These are phyloP conservation scores for Botrytis pseudocinerea DNA, from an alignment of 2,329 filamentous ascomycete genomes.

Conservation along the genomic window DNA sequence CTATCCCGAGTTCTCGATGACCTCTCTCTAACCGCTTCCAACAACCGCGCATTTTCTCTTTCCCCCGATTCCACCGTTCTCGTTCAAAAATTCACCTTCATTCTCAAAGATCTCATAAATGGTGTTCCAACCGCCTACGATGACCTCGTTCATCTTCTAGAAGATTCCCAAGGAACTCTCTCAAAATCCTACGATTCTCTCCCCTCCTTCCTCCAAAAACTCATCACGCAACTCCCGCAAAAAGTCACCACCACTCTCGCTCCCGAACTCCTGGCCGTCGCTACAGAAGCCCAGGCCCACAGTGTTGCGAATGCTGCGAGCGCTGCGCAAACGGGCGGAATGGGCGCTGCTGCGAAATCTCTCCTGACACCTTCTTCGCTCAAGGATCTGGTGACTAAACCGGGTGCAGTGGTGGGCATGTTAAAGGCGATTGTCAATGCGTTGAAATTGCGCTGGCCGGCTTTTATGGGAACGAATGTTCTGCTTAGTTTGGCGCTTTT, in stretches of 20 bases:
- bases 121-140: constrained; percentile 91
- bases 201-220: constrained; percentile 77
- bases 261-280: constrained; percentile 79
- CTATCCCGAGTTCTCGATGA: constrained; percentile 78
- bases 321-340: constrained; percentile 33
- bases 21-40: constrained; percentile 78
- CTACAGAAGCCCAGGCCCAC: constrained; percentile 65
- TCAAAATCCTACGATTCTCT: constrained; percentile 64
- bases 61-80: constrained; percentile 82
- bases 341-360: constrained; percentile 62
- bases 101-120: constrained; percentile 89
- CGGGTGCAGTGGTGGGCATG: constrained; percentile 81
- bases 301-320: constrained; percentile 25
- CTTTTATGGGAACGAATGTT: constrained; percentile 87
- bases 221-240: constrained; percentile 80
- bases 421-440: constrained; percentile 89
- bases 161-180: constrained; percentile 63
- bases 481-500: constrained; percentile 88
- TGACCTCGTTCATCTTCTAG: constrained; percentile 69
- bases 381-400: constrained; percentile 78
- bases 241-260: constrained; percentile 76
- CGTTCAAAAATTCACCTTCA: constrained; percentile 79
- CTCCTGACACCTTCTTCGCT: constrained; percentile 71
- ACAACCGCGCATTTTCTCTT: constrained; percentile 83
- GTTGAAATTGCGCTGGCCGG: constrained; percentile 83